Evolutionary conservation across 2,329 filamentous ascomycete species (phyloP).

Genomic region (Pseudocercospora pini-densiflorae): DNA sequence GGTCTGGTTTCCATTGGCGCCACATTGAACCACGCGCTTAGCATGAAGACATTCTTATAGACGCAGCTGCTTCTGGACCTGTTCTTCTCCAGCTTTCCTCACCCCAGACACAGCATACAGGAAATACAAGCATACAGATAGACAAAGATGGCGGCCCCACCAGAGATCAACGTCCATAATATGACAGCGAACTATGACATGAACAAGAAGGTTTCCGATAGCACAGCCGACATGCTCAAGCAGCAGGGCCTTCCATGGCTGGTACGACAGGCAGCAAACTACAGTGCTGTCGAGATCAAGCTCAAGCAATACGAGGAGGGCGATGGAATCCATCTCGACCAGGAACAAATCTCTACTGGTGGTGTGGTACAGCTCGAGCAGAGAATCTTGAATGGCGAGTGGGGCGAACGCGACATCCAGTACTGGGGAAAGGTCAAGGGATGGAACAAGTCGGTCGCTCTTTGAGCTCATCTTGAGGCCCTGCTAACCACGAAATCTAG

Average conservation of each 20-base stretch:
- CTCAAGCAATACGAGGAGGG: conserved; percentile 56
- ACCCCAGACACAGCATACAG: not conserved
- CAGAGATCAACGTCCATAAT: conserved; percentile 67
- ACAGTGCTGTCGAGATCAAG: conserved; percentile 70
- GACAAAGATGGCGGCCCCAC: conserved; percentile 71
- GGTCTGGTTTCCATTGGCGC: conserved; percentile 5
- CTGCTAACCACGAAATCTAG: conserved; percentile 25
- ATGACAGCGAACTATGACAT: conserved; percentile 72
- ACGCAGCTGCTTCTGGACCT: not conserved
- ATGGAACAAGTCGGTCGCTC: conserved; percentile 46
- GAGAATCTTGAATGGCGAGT: conserved; percentile 61
- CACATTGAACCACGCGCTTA: conserved; percentile 4
- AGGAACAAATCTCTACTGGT: conserved; percentile 71
- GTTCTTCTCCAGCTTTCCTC: not conserved
- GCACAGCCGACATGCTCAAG: conserved; percentile 68
- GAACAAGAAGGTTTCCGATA: conserved; percentile 77
- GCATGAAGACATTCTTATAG: conserved; percentile 3
- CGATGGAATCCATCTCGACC: conserved; percentile 39
- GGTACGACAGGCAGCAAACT: conserved; percentile 59
- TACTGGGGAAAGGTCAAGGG: conserved; percentile 77
- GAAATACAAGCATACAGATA: not conserved
- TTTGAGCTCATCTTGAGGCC: not conserved
- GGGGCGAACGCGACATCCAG: conserved; percentile 73
- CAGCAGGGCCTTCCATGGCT: conserved; percentile 56
- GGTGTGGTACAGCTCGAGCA: conserved; percentile 69